Evolutionary conservation across 192 early-diverging fungal genomes (phyloP).

Genomic region (Coemansia sp.): DNA sequence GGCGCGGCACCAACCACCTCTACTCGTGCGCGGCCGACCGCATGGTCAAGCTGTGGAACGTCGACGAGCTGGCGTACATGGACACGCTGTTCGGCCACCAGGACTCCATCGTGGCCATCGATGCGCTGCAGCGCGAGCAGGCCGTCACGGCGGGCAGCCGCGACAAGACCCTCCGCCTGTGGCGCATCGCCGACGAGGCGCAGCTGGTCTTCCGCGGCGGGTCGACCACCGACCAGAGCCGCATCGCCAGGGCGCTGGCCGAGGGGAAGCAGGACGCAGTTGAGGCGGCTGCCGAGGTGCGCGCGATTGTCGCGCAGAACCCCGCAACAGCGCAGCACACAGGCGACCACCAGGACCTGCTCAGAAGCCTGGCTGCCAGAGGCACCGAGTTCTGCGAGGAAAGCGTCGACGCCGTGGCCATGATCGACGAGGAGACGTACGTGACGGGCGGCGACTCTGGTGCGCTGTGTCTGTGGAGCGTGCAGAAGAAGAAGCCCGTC

Average conservation of each 20-base stretch:
- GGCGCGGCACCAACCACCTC: conserved; percentile 71
- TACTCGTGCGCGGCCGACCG: conserved; percentile 92
- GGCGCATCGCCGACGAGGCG: conserved; percentile 95
- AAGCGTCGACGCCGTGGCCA: conserved; percentile 81
- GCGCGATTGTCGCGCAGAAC: conserved; percentile 3
- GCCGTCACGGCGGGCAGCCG: conserved; percentile 90
- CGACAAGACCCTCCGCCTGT: conserved; percentile 88
- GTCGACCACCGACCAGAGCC: conserved; percentile 46
- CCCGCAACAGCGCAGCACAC: neutral
- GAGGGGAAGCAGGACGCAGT: neutral
- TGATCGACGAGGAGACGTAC: conserved; percentile 95
- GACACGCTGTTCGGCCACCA: conserved; percentile 99
- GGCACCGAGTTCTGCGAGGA: conserved; percentile 57
- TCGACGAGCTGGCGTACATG: conserved; percentile 88
- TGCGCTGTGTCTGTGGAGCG: conserved; percentile 91
- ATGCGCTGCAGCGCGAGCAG: conserved; percentile 83
- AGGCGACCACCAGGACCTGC: conserved; percentile 12
- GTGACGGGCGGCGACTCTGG: conserved; percentile 89
- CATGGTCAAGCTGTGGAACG: conserved; percentile 97
- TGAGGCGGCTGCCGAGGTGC: neutral
- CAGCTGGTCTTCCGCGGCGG: conserved; percentile 93
- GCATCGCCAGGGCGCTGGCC: conserved; percentile 20
- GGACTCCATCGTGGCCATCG: conserved; percentile 83
- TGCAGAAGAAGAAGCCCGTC: conserved; percentile 90
- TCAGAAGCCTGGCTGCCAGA: conserved; percentile 18